Conservation (phyloP, 352 stramenopile species). For the Thalassiosira delicatula region DNA sequence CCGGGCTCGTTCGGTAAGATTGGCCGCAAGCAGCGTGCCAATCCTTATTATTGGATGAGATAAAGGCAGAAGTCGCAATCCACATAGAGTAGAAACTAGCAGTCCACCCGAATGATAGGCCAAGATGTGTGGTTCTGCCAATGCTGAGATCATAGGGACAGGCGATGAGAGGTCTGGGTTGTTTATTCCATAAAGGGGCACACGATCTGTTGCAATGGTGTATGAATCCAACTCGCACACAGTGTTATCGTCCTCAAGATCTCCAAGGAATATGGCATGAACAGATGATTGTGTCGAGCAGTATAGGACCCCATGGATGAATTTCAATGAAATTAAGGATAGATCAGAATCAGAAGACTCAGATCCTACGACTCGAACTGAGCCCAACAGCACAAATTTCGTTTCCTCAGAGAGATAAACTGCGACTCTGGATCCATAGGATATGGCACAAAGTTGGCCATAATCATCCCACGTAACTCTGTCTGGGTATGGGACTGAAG, state of each 20-base stretch:
- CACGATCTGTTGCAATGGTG: slow-evolving; percentile 65
- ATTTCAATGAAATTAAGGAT: slow-evolving; percentile 70
- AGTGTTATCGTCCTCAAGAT: slow-evolving; percentile 56
- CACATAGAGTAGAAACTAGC: slow-evolving; percentile 71
- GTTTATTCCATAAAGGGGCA: slow-evolving; percentile 47
- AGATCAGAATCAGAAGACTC: slow-evolving; percentile 29
- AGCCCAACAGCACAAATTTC: slow-evolving; percentile 76
- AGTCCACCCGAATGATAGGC: slow-evolving; percentile 79
- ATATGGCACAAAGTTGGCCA: slow-evolving; percentile 74
- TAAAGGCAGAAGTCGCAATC: slow-evolving; percentile 71
- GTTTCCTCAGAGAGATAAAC: slow-evolving; percentile 73
- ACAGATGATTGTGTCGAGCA: slow-evolving; percentile 73
- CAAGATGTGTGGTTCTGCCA: slow-evolving; percentile 72
- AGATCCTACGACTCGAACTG: slow-evolving; percentile 43
- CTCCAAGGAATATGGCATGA: slow-evolving; percentile 76
- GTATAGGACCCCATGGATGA: slow-evolving; percentile 79
- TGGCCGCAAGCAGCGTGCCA: slow-evolving; percentile 74
- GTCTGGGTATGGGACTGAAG: slow-evolving; percentile 77
- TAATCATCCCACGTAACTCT: slow-evolving; percentile 81
- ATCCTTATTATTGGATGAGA: slow-evolving; percentile 75
- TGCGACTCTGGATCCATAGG: slow-evolving; percentile 68
- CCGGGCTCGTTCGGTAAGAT: slow-evolving; percentile 64
- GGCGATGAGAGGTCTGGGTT: slow-evolving; percentile 34
- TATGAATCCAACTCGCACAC: slow-evolving; percentile 76
- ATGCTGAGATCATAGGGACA: slow-evolving; percentile 58